Evolutionary conservation across 768 basidiomycete species (phyloP).

Genomic region (Guyanaporus albipodus): DNA sequence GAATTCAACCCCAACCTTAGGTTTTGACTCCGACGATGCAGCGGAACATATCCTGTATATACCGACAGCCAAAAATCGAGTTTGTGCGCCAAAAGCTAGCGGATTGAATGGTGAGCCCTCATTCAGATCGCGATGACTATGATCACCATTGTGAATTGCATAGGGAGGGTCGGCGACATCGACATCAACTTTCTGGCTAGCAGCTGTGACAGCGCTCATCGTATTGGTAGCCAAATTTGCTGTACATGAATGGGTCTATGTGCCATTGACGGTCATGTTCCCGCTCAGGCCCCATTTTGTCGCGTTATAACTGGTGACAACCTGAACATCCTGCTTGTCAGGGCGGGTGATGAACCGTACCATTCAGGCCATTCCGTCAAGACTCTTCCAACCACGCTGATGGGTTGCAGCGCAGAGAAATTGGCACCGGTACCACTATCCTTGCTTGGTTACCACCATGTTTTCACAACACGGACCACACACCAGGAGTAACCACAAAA

Average conservation of each 20-base stretch:
- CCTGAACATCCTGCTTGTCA: not conserved
- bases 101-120: slow-evolving; percentile 4
- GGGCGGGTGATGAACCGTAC: slow-evolving; percentile 26
- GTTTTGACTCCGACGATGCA: too few species aligned
- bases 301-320: slow-evolving; percentile 57
- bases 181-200: slow-evolving; percentile 40
- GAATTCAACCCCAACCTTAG: too few species aligned
- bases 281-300: slow-evolving; percentile 61
- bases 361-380: slow-evolving; percentile 52
- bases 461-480: not conserved
- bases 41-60: too few species aligned
- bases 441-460: not conserved
- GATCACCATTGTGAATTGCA: slow-evolving; percentile 63
- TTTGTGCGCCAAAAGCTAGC: too few species aligned
- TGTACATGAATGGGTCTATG: slow-evolving; percentile 43
- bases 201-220: slow-evolving; percentile 34
- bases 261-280: slow-evolving; percentile 66
- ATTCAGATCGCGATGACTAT: not conserved
- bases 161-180: slow-evolving; percentile 60
- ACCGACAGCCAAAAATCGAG: too few species aligned
- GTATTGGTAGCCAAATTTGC: slow-evolving; percentile 4
- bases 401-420: slow-evolving; percentile 40
- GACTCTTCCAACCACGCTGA: slow-evolving; percentile 1
- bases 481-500: slow-evolving; percentile 61
- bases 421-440: slow-evolving; percentile 47